These are phyloP conservation scores for Pseudogymnoascus sp. DNA, from an alignment of 2,329 filamentous ascomycete species.

Conservation along the genomic window DNA sequence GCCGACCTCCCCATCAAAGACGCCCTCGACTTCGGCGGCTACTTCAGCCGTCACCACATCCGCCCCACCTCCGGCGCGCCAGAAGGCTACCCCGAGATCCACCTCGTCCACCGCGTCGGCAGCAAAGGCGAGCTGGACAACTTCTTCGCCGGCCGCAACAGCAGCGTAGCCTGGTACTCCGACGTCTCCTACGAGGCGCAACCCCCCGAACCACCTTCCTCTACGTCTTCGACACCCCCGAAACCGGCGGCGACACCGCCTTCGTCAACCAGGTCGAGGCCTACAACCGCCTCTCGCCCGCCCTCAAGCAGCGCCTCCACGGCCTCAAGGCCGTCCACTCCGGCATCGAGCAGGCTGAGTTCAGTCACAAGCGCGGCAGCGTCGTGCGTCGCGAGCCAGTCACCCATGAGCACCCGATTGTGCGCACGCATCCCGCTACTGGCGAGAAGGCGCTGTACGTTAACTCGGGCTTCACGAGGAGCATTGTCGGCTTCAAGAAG, in stretches of 20 bases:
- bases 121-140: slow-evolving; percentile 50
- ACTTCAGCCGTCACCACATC: slow-evolving; percentile 76
- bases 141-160: slow-evolving; percentile 63
- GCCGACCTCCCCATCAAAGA: slow-evolving; percentile 60
- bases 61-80: slow-evolving; percentile 72
- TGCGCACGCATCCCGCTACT: slow-evolving; percentile 72
- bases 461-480: slow-evolving; percentile 67
- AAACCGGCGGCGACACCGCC: slow-evolving; percentile 74
- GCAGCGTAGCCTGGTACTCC: slow-evolving; percentile 79
- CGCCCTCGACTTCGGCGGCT: slow-evolving; percentile 59
- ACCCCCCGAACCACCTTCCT: slow-evolving; percentile 82
- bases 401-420: slow-evolving; percentile 63
- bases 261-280: slow-evolving; percentile 74
- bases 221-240: slow-evolving; percentile 75
- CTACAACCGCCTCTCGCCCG: slow-evolving; percentile 70
- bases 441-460: slow-evolving; percentile 78
- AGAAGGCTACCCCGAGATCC: slow-evolving; percentile 63
- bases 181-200: slow-evolving; percentile 84
- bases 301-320: slow-evolving; percentile 71
- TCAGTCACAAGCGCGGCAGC: slow-evolving; percentile 55
- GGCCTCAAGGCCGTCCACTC: slow-evolving; percentile 76
- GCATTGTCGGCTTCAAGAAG: slow-evolving; percentile 74
- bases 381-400: slow-evolving; percentile 70
- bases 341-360: slow-evolving; percentile 69
- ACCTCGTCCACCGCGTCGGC: slow-evolving; percentile 67